Evolutionary conservation across 768 basidiomycete genomes (phyloP), one percentile per base, ranked within the genome.

Genomic region (Hericium erinaceus): DNA sequence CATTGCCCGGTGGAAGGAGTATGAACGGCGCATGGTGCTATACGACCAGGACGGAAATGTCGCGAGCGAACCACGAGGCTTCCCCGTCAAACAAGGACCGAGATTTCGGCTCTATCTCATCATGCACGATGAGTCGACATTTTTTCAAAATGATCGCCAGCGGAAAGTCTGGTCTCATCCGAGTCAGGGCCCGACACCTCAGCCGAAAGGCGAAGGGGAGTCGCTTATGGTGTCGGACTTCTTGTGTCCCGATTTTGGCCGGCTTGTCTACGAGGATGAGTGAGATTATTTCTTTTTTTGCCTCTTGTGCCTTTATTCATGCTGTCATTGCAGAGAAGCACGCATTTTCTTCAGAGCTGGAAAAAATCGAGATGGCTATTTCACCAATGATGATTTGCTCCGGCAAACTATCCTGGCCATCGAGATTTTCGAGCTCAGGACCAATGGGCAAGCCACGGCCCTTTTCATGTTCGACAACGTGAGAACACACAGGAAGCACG

Each of bases 51-150:
- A 48, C 40, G 46, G 44, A 1, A 39, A 38, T 9, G 12, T 39
- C 9, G 37, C 12, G 20, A n/a, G 13, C 6, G 0, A 3, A 2
- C 60, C 61, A 3, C 48, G 48, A 28, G 63, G 66, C 46, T 64
- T 64, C 63, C 57, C 64, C 24, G 66, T 70, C 37, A 55, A 58
- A 16, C 39, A 59, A 49, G 56, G 62, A 39, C 33, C 48, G 55
- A 16, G 16, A 16, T 33, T 59, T 16, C 33, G 58, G 6, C 59
- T 69, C 2, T 64, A 67, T 49, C 52, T 68, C 3, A 56, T 66
- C 8, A 68, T 62, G 1, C 75, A 76, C 57, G 68, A 75, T 56
- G 69, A 76, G 57, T 75, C 72, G 16, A 75, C 70, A 3, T 75
- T 75, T 58, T 74, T 71, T 58, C 66, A 64, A 22, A 65, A 72